Evolutionary conservation across 257 asterid species (phyloP), one percentile per base, ranked within the genome.

Genomic region (Solanum dulcamara): DNA sequence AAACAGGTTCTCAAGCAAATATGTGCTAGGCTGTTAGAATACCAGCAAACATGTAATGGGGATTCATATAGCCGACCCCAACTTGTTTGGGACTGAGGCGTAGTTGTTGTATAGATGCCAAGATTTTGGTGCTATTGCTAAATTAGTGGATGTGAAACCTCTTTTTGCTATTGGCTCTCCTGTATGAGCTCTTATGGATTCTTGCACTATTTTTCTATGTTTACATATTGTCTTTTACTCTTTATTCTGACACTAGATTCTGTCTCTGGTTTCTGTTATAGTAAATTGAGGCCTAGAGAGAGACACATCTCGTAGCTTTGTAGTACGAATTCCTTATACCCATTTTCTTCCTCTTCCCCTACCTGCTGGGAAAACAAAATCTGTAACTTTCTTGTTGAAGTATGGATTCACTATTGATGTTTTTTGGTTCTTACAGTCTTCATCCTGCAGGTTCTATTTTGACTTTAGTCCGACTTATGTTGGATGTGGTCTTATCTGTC

Each of bases 401-500:
- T 8, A 48, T 48, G 64, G 24, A 79, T 48, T 79, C 5, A 50
- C 44, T 77, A 28, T 71, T 81, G 82, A 82, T 81, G 14, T 77
- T 77, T 77, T 77, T 42, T 85, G 86, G 64, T 74, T 88, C 86
- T 88, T 85, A 85, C 84, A 85, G 79, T 86, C 70, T 81, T 53
- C 85, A 82, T 87, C 87, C 18, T 89, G 92, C 97, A 96, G 98
- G 91, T 96, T 96, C 91, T 96, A 93, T 89, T 96, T 96, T 89
- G 99, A 96, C 91, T 96, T 96, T 75, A 94, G 99, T 88, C 98
- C 98, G 60, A 96, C 99, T 59, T 96, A 94, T 87, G 91, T 96
- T 89, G 99, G 98, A 55, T 96, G 98, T 91, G 99, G 98, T 77
- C 94, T 96, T 85, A 96, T 94, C 88, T 94, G 99, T 89, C 98